Evolutionary conservation across 2,329 filamentous ascomycete species (phyloP).

Genomic region (Zalaria obscura): DNA sequence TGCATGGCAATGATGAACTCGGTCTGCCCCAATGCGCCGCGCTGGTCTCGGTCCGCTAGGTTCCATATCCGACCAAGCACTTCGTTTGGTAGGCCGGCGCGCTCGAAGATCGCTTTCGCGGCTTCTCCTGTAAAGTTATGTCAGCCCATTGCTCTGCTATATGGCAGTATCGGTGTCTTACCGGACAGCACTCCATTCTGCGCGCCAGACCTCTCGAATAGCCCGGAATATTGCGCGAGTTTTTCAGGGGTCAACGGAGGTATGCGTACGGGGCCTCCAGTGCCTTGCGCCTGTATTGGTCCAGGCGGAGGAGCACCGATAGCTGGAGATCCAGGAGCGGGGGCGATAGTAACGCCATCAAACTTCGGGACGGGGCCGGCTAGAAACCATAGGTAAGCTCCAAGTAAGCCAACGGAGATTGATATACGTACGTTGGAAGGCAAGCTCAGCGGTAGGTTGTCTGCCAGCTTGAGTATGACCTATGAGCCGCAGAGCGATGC

Average conservation of each 20-base stretch:
- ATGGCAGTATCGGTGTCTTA: slow-evolving; percentile 15
- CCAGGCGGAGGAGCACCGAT: slow-evolving; percentile 20
- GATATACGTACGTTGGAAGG: slow-evolving; percentile 50
- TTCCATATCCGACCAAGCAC: slow-evolving; percentile 92
- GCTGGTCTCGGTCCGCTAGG: slow-evolving; percentile 83
- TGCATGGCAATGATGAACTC: slow-evolving; percentile 99
- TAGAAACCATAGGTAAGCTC: slow-evolving; percentile 9
- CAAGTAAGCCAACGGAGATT: background rate
- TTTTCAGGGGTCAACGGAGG: slow-evolving; percentile 81
- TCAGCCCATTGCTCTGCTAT: slow-evolving; percentile 4
- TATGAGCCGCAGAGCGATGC: slow-evolving; percentile 83
- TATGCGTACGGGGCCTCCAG: slow-evolving; percentile 59
- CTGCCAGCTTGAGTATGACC: slow-evolving; percentile 86
- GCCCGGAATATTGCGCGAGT: slow-evolving; percentile 70
- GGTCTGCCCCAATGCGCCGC: slow-evolving; percentile 69
- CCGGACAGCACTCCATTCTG: slow-evolving; percentile 63
- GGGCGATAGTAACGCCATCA: slow-evolving; percentile 51
- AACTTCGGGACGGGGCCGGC: slow-evolving; percentile 84
- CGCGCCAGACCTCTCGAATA: slow-evolving; percentile 82
- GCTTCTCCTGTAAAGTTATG: slow-evolving; percentile 48
- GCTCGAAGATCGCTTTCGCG: slow-evolving; percentile 90
- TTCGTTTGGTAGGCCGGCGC: slow-evolving; percentile 79
- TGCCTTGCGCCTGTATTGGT: slow-evolving; percentile 25
- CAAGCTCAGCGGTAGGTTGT: slow-evolving; percentile 67
- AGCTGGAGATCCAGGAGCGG: slow-evolving; percentile 18